Percentiles rank a stretch among this genome's conserved stretches.
phyloP scores from a whole-genome alignment of 2,329 filamentous ascomycete genomes.

The Graphium sp. region DNA sequence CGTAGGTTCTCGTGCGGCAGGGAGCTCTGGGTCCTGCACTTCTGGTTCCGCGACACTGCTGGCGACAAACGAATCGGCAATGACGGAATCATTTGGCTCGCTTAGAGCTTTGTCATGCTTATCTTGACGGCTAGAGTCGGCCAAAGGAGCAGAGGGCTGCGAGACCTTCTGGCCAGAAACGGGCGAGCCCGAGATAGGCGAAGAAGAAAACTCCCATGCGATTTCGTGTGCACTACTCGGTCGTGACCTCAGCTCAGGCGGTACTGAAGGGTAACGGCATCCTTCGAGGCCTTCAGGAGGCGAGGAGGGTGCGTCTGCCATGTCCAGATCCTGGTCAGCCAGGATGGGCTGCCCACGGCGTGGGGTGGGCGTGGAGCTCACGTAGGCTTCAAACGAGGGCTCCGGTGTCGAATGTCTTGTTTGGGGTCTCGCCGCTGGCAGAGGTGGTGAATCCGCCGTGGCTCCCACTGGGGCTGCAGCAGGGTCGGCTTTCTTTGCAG shows the following conservation, averaged over 20 bases:
- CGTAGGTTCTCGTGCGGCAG: conserved; percentile 1
- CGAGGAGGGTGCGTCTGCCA: conserved; percentile 39
- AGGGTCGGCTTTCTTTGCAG: not conserved
- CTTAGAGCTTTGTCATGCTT: no score
- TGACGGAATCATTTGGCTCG: conserved; percentile 1
- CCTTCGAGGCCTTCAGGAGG: conserved; percentile 27
- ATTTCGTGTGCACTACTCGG: conserved; percentile 21
- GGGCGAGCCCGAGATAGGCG: conserved; percentile 27
- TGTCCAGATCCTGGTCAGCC: conserved; percentile 27
- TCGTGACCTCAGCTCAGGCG: conserved; percentile 32
- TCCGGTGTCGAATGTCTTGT: conserved; percentile 5
- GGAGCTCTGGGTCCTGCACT: no score
- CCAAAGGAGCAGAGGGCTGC: no score
- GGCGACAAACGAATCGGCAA: conserved; percentile 3
- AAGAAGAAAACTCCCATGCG: conserved; percentile 41
- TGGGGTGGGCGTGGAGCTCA: conserved; percentile 44
- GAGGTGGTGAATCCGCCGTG: conserved; percentile 5
- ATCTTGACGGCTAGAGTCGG: no score
- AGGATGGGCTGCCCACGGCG: conserved; percentile 33
- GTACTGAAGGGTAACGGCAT: conserved; percentile 31
- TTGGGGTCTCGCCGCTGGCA: conserved; percentile 4
- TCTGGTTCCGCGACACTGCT: no score
- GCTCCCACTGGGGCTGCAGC: conserved; percentile 9
- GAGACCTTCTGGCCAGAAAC: conserved; percentile 6
- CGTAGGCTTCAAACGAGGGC: conserved; percentile 28